Base-by-base conservation (phyloP, 108 stramenopile species). In the Fragilaria crotonensis region DNA sequence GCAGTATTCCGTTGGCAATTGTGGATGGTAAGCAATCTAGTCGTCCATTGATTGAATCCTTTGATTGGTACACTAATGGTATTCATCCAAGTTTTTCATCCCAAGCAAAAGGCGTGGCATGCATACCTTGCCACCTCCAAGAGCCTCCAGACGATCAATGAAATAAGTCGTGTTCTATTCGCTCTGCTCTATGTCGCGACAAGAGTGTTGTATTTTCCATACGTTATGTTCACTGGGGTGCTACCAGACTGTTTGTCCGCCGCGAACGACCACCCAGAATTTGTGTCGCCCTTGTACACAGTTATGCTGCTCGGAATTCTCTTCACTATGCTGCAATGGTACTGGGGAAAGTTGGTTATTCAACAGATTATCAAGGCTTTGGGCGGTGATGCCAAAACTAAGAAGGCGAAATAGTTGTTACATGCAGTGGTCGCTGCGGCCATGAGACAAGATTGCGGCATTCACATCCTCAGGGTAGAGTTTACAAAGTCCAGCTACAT, bases 181-280 rank as follows among this genome's bases (percentile, higher is more conserved):
- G 84, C 84, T 7, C 4, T 79, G 17, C 54, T 58, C 7, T 85
- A 76, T 67, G 47, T 85, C 45, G 3, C 65, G 25, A 53, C 74
- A 25, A 75, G 84, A 19, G 78, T 69, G 0, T n/a, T 77, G 0
- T 85, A 80, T 52, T 78, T 79, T 57, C 80, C 84, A 21, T 85
- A 71, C 48, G 25, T 79, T 21, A 45, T 58, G 1, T 60, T 73
- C 23, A 19, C 33, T 2, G 46, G 56, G 33, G 52, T 61, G 19
- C 63, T 77, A 19, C 75, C 78, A 5, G 80, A 85, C 62, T 58
- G 72, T 33, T 44, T 31, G 45, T 28, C 29, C 9, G 59, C 57
- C 7, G 56, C 50, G 48, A 5, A 68, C 19, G 33, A 31, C 41
- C 26, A 45, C 0, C 51, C 62, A 23, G 76, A 66, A 18, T 63